Conservation (phyloP, 1,139 yeast genomes). For the Debaryomyces coudertii region DNA sequence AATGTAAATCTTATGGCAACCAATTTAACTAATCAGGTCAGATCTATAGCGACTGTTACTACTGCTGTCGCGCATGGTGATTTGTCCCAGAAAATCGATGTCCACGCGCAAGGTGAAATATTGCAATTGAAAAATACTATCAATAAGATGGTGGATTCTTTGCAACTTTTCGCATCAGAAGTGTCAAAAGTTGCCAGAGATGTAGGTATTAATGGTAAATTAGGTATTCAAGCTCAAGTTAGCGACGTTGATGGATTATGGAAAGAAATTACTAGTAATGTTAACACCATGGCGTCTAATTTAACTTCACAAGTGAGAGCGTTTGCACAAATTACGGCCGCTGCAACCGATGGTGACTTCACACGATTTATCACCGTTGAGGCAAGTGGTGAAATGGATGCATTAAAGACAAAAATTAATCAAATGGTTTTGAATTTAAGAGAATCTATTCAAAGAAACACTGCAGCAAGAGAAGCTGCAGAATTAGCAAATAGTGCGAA, state of each 20-base stretch:
- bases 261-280: slow-evolving; percentile 93
- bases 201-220: slow-evolving; percentile 90
- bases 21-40: slow-evolving; percentile 83
- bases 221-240: slow-evolving; percentile 90
- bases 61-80: slow-evolving; percentile 94
- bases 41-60: slow-evolving; percentile 88
- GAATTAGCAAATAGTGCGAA: slow-evolving; percentile 89
- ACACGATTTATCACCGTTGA: slow-evolving; percentile 88
- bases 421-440: slow-evolving; percentile 88
- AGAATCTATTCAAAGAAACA: slow-evolving; percentile 87
- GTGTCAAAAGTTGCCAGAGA: slow-evolving; percentile 89
- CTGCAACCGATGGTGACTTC: slow-evolving; percentile 93
- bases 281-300: slow-evolving; percentile 90
- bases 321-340: slow-evolving; percentile 90
- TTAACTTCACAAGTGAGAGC: slow-evolving; percentile 92
- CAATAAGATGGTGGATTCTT: slow-evolving; percentile 89
- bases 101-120: slow-evolving; percentile 87
- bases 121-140: slow-evolving; percentile 78
- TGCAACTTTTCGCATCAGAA: slow-evolving; percentile 85
- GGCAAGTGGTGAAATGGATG: slow-evolving; percentile 93
- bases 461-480: slow-evolving; percentile 93
- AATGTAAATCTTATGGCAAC: slow-evolving; percentile 91
- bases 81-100: slow-evolving; percentile 82
- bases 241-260: slow-evolving; percentile 89
- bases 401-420: slow-evolving; percentile 84